Conservation (phyloP, 2,329 filamentous ascomycete species). For the Cercospora citrullina region DNA sequence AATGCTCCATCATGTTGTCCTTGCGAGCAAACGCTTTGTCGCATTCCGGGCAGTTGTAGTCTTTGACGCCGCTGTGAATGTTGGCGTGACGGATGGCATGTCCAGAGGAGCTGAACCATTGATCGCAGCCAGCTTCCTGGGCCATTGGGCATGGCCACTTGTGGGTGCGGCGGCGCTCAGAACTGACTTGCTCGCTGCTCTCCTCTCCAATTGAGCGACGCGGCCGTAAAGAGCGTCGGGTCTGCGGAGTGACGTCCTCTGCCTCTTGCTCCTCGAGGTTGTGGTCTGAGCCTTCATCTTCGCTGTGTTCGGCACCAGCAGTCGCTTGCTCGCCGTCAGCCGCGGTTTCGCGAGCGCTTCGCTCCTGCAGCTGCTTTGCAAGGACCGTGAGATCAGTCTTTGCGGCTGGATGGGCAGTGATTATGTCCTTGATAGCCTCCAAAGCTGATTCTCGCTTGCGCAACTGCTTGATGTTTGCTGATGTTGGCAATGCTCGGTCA, state of each 20-base stretch:
- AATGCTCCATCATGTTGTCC: conserved; percentile 21
- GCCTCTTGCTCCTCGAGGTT: not conserved
- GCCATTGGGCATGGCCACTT: conserved; percentile 18
- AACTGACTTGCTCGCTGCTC: not conserved
- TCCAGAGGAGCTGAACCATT: conserved; percentile 15
- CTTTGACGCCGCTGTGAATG: conserved; percentile 16
- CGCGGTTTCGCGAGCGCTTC: conserved; percentile 4
- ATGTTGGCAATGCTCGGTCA: conserved; percentile 8
- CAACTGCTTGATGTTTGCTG: conserved; percentile 13
- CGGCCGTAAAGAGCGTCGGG: conserved; percentile 5
- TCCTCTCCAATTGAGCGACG: conserved; percentile 12
- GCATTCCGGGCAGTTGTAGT: conserved; percentile 15
- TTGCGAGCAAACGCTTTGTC: conserved; percentile 18
- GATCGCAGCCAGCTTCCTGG: conserved; percentile 14
- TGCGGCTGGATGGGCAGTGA: conserved; percentile 16
- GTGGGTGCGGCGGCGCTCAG: not conserved
- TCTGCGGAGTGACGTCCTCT: not conserved
- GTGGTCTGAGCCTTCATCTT: conserved; percentile 2
- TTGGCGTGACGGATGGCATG: conserved; percentile 17
- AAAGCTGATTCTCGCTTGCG: conserved; percentile 14
- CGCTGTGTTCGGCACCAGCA: not conserved
- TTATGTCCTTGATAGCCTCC: conserved; percentile 16
- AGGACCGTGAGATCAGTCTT: conserved; percentile 11
- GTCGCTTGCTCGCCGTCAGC: conserved; percentile 11
- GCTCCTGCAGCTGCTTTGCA: conserved; percentile 10